phyloP scores from a whole-genome alignment of 2,329 filamentous ascomycete species.

The Verticillium dahliae region DNA sequence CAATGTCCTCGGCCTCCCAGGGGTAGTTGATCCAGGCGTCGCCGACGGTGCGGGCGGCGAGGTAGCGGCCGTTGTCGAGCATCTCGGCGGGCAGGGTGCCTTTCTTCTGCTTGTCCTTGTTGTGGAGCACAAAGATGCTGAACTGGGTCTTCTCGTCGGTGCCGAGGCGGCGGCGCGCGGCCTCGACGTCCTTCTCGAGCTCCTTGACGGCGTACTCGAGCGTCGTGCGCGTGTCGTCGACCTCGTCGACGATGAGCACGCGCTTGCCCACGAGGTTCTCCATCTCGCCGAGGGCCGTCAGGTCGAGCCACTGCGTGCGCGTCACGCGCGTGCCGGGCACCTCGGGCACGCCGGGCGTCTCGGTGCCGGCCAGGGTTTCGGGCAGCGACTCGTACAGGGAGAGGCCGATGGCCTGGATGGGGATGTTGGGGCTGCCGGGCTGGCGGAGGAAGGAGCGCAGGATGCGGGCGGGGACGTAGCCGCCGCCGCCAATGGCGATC shows the following conservation, averaged over 20 bases:
- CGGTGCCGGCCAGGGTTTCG: slow-evolving; percentile 42
- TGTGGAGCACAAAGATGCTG: slow-evolving; percentile 93
- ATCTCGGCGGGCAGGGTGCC: slow-evolving; percentile 74
- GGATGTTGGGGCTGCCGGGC: slow-evolving; percentile 83
- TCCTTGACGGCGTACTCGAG: slow-evolving; percentile 91
- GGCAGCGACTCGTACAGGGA: slow-evolving; percentile 88
- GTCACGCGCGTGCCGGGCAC: slow-evolving; percentile 87
- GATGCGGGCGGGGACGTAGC: slow-evolving; percentile 95
- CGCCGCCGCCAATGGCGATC: slow-evolving; percentile 96
- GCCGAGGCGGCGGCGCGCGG: slow-evolving; percentile 68
- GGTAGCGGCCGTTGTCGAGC: slow-evolving; percentile 65
- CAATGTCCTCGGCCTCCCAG: slow-evolving; percentile 93
- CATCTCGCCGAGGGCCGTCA: slow-evolving; percentile 77
- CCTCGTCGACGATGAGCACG: slow-evolving; percentile 89
- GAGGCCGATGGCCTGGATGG: slow-evolving; percentile 97
- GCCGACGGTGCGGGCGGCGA: slow-evolving; percentile 79
- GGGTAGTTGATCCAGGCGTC: slow-evolving; percentile 99
- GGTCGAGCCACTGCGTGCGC: slow-evolving; percentile 95
- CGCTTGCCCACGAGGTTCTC: slow-evolving; percentile 85
- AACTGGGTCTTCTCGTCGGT: slow-evolving; percentile 72
- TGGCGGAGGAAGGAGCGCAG: slow-evolving; percentile 95
- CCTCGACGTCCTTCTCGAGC: slow-evolving; percentile 88
- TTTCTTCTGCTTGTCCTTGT: slow-evolving; percentile 98
- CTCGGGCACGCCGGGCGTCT: slow-evolving; percentile 54
- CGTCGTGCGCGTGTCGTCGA: slow-evolving; percentile 91